Evolutionary conservation across 495 filamentous ascomycete genomes (phyloP), one percentile per base, ranked within the genome.

Genomic region (Tetracladium marchalianum): DNA sequence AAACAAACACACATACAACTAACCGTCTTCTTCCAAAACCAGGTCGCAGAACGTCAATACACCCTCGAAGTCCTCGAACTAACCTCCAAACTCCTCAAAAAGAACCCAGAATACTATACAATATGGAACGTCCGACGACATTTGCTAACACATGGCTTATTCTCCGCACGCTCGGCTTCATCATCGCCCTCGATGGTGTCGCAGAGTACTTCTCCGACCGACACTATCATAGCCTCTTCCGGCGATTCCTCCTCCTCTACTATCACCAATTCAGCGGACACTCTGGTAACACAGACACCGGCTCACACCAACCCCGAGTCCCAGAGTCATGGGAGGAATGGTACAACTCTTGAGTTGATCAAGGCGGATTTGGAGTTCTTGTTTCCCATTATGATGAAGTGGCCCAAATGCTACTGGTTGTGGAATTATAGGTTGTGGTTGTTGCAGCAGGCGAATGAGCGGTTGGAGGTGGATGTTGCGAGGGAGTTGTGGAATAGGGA

Each of bases 331-430:
- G 70, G 72, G 71, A 69, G 50, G 70, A 76, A 55, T 74, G 70
- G 69, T 75, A 72, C 65, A 69, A 70, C 58, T 66, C 63, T 57
- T 74, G 70, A 76, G 11, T 19, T 48, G 27, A 59, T 87, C 34
- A 60, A 66, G 17, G 60, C 66, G 22, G 92, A 98, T 55, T 71
- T 97, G 19, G 61, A 65, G 18, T 92, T 95, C 60, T 76, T 89
- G 33, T 72, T 96, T 33, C 87, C 87, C 2, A 72, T 99, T 11
- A 78, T 97, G 33, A 70, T 78, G 31, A 77, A 87, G 51, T 87
- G 77, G 55, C 93, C 92, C 18, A 99, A 99, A 67, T 97, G 92
- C 70, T 99, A 99, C 70, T 96, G 92, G 89, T 87, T 99, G 36
- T 99, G 92, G 92, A 94, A 93, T 62, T 86, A 96, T 65, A 82